Base-by-base conservation (phyloP, 306 rosid species). In the Dryas octopetala region DNA sequence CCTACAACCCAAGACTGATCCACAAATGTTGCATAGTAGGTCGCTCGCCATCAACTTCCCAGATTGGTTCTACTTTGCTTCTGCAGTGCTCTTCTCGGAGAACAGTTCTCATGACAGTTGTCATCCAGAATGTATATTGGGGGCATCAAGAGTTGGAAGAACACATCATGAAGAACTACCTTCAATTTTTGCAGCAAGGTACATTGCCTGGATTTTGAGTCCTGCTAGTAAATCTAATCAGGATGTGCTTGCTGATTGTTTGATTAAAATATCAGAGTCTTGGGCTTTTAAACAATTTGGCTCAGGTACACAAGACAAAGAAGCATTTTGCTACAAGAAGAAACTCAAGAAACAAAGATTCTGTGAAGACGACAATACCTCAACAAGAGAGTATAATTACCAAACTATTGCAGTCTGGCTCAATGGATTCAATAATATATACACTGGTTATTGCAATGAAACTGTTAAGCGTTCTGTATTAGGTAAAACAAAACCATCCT, bases 31-130 rank as follows among this genome's bases (percentile, higher is more conserved):
- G 48, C 73, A 49, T 73, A 11, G 46, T 81, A 84, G 88, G 85
- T 79, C 78, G 52, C 68, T 78, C 54, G 87, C 84, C 66, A 84
- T 84, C 77, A 76, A 63, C 82, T 84, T 84, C 67, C 87, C 84
- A 4, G 67, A 68, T 50, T 84, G 88, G 88, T 80, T 77, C 53
- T 78, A 64, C 62, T 78, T 69, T 65, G 88, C 88, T 61, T 84
- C 85, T 70, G 45, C 68, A 23, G 47, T 84, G 63, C 87, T 84
- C 45, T 81, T 81, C 76, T 64, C 71, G 0, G 77, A 47, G 68
- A 57, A 67, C n/a, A 64, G 61, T n/a, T 15, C 75, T 43, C 74
- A 55, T 14, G 57, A 68, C 10, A 60, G 23, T 16, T 70, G 78
- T 47, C 75, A 68, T 52, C n/a, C 46, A 15, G 48, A 11, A 14